These are phyloP conservation scores for Rutstroemia sp. DNA, from an alignment of 2,329 filamentous ascomycete species.

Conservation along the genomic window DNA sequence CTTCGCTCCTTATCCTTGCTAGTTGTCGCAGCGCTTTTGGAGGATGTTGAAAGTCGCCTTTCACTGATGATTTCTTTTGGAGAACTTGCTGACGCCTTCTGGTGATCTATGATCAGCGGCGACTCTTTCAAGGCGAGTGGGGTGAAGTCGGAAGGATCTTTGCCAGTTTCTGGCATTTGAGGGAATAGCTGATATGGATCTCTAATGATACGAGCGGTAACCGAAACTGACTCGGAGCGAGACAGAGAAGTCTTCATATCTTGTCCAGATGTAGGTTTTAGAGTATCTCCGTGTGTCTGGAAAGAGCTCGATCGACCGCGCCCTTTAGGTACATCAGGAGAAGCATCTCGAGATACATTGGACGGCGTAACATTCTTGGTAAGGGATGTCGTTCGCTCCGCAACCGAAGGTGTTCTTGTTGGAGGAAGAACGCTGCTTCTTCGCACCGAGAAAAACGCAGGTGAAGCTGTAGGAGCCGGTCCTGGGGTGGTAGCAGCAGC, in stretches of 20 bases:
- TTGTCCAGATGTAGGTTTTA: conserved; percentile 16
- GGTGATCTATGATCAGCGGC: conserved; percentile 50
- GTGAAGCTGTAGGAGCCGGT: conserved; percentile 35
- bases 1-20: conserved; percentile 35
- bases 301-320: conserved; percentile 28
- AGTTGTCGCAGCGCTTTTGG: conserved; percentile 15
- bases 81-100: conserved; percentile 30
- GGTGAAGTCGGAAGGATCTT: conserved; percentile 35
- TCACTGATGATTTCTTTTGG: conserved; percentile 38
- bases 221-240: conserved; percentile 72
- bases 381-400: conserved; percentile 32
- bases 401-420: conserved; percentile 31
- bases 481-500: conserved; percentile 13
- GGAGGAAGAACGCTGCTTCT: conserved; percentile 32
- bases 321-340: conserved; percentile 35
- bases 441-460: conserved; percentile 53
- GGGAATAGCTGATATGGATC: conserved; percentile 44
- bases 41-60: conserved; percentile 20
- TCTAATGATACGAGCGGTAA: conserved; percentile 76
- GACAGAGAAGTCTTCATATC: conserved; percentile 33
- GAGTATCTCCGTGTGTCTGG: conserved; percentile 20
- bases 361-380: conserved; percentile 30
- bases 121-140: conserved; percentile 51
- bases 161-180: conserved; percentile 35
- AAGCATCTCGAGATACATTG: conserved; percentile 38